phyloP scores from a whole-genome alignment of 352 stramenopile genomes.

The Globisporangium okanoganense region DNA sequence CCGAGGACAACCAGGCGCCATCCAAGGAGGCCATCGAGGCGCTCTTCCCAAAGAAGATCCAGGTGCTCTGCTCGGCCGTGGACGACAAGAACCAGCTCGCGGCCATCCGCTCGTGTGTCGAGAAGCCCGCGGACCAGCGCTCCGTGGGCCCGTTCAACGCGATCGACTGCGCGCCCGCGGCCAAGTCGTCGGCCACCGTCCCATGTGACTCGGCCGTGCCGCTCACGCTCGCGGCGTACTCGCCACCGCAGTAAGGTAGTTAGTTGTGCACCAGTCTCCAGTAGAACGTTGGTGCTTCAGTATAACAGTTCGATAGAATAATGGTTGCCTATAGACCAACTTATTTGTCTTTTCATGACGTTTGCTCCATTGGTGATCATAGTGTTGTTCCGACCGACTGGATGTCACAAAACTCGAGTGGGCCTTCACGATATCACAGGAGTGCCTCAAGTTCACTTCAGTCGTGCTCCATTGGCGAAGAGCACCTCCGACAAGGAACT shows the following conservation, averaged over 20 bases:
- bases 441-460: no score
- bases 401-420: no score
- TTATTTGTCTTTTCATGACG: no score
- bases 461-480: no score
- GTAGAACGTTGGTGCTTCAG: not conserved
- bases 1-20: not conserved
- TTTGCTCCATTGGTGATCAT: no score
- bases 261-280: not conserved
- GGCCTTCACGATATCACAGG: no score
- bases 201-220: constrained; percentile 37
- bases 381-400: no score
- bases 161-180: constrained; percentile 41
- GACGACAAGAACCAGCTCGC: constrained; percentile 20
- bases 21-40: constrained; percentile 9
- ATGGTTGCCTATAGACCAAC: no score
- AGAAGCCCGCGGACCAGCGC: constrained; percentile 21
- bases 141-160: constrained; percentile 34
- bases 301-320: not conserved
- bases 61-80: constrained; percentile 19
- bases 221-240: constrained; percentile 43
- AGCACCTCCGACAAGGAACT: no score
- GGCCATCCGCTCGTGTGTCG: constrained; percentile 17
- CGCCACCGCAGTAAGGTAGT: constrained; percentile 16
- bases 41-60: constrained; percentile 19
- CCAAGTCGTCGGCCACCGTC: constrained; percentile 38